Percentiles rank a stretch among this genome's conserved stretches.
Evolutionary conservation across 1,139 yeast genomes (phyloP).

Genomic region (Zhuliangozyma parablackwelliae): DNA sequence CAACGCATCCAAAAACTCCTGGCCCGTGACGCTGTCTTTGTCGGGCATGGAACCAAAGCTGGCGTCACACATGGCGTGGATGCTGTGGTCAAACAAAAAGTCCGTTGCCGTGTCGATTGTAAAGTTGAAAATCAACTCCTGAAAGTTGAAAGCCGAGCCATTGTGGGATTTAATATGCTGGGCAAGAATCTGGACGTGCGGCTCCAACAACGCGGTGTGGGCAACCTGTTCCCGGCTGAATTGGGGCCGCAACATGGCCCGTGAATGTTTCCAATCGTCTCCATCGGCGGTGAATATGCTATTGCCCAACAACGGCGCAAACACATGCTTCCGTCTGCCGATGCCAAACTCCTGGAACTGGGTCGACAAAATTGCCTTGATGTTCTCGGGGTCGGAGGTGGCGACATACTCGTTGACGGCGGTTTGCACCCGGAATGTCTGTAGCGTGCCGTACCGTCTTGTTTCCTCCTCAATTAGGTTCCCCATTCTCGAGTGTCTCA

Average conservation of each 20-base stretch:
- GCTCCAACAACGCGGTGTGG: constrained; percentile 40
- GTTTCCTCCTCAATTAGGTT: neutral
- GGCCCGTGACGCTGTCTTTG: neutral
- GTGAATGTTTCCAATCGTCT: constrained; percentile 49
- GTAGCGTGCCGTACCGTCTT: constrained; percentile 7
- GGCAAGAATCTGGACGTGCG: constrained; percentile 32
- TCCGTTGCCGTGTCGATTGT: constrained; percentile 39
- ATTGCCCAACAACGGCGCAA: constrained; percentile 43
- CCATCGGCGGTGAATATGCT: constrained; percentile 54
- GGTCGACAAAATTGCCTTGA: constrained; percentile 28
- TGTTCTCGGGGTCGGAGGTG: constrained; percentile 22
- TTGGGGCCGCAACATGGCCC: constrained; percentile 52
- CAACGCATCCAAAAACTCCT: constrained; percentile 14
- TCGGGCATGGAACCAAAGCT: too few relatives aligned
- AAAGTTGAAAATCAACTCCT: constrained; percentile 27
- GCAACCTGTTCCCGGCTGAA: constrained; percentile 49
- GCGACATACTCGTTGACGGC: constrained; percentile 6
- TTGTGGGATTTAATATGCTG: constrained; percentile 20
- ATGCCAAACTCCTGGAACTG: constrained; percentile 44
- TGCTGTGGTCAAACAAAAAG: constrained; percentile 34
- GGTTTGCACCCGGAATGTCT: constrained; percentile 16
- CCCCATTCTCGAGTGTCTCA: neutral
- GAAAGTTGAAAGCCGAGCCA: constrained; percentile 27
- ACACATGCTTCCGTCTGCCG: constrained; percentile 36
- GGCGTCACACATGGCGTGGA: constrained; percentile 25